Percentiles rank a stretch among this genome's conserved stretches.
Evolutionary conservation across 495 filamentous ascomycete species (phyloP).

Genomic region (Jackrogersella multiformis): DNA sequence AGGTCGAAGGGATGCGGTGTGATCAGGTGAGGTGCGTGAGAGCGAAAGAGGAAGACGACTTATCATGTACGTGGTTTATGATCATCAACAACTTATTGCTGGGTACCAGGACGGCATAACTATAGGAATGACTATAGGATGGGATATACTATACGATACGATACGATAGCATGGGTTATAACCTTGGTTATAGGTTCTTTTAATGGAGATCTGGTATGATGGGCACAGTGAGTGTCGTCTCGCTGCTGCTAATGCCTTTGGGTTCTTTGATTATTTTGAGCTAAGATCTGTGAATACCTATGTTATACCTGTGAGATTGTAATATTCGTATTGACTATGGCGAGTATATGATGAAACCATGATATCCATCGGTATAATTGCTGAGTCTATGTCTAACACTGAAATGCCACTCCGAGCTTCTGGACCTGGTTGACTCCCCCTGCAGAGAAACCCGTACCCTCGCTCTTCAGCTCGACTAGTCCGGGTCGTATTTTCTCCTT

Average conservation of each 20-base stretch:
- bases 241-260: not conserved
- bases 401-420: slow-evolving; percentile 83
- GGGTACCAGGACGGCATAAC: slow-evolving; percentile 1
- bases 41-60: not conserved
- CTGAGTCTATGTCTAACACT: slow-evolving; percentile 65
- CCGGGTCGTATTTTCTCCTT: slow-evolving; percentile 74
- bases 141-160: too few species aligned
- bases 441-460: slow-evolving; percentile 93
- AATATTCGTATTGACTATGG: not conserved
- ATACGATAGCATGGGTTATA: slow-evolving; percentile 3
- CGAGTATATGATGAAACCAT: too few species aligned
- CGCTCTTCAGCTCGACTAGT: slow-evolving; percentile 82
- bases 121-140: too few species aligned
- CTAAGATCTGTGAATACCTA: too few species aligned
- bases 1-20: not conserved
- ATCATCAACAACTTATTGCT: slow-evolving; percentile 1
- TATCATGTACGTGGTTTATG: slow-evolving; percentile 25
- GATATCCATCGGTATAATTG: not conserved
- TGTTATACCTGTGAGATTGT: not conserved
- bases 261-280: too few species aligned
- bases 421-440: slow-evolving; percentile 84
- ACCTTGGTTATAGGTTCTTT: slow-evolving; percentile 1
- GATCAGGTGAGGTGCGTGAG: too few species aligned
- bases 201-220: slow-evolving; percentile 1
- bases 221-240: not conserved